phyloP scores from a whole-genome alignment of 2,329 filamentous ascomycete species.

The Zasmidium citrigriseum region DNA sequence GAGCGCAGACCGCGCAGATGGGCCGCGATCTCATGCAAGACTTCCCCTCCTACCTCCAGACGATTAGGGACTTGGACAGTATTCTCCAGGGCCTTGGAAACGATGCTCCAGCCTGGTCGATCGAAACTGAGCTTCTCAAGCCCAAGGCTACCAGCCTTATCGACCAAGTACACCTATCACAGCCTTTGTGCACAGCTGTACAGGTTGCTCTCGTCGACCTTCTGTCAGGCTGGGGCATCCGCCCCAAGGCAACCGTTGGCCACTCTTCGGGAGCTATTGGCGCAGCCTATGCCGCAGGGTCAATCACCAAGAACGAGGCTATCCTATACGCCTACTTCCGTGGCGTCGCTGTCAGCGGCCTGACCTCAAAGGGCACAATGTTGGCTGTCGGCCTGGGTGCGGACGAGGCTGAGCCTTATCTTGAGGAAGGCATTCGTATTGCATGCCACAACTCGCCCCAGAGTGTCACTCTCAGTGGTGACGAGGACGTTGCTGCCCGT shows the following conservation, averaged over 20 bases:
- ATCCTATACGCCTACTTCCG: constrained; percentile 25
- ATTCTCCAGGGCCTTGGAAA: background rate
- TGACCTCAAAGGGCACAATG: constrained; percentile 32
- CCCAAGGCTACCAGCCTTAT: constrained; percentile 7
- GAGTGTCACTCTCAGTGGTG: constrained; percentile 49
- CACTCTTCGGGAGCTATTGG: constrained; percentile 38
- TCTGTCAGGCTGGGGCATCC: constrained; percentile 30
- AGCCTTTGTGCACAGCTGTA: constrained; percentile 57
- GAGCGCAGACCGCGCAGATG: constrained; percentile 22
- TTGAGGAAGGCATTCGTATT: constrained; percentile 15
- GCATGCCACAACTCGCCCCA: constrained; percentile 40
- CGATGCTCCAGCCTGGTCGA: constrained; percentile 7
- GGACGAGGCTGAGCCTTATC: constrained; percentile 23
- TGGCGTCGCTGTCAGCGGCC: constrained; percentile 10
- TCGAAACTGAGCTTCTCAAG: constrained; percentile 5
- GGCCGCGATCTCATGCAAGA: constrained; percentile 21
- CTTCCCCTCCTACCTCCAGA: constrained; percentile 2
- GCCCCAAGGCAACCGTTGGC: constrained; percentile 27
- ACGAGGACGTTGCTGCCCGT: constrained; percentile 34
- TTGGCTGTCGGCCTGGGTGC: constrained; percentile 33
- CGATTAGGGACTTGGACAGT: background rate
- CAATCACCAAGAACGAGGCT: constrained; percentile 22
- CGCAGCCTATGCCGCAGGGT: constrained; percentile 32
- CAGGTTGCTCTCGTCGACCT: constrained; percentile 52
- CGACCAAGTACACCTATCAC: constrained; percentile 42